Base-by-base conservation (phyloP, 139 green algal genomes). In the Coccomyxa sp. region DNA sequence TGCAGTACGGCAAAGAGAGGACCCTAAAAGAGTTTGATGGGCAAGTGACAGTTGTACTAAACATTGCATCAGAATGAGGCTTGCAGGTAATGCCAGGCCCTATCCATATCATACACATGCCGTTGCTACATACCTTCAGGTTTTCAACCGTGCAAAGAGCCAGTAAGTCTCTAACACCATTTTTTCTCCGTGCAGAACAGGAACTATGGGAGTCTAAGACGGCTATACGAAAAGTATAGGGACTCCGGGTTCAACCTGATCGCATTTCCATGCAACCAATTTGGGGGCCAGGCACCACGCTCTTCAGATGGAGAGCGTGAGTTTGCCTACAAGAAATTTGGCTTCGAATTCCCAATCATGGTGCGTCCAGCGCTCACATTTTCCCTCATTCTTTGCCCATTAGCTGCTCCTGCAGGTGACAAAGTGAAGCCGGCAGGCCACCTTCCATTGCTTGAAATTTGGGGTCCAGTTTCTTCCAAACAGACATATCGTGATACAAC, bases 221-320 rank as follows among this genome's bases (percentile, higher is more conserved):
- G 83, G 82, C 85, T 96, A 83, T 91, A 92, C 75, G 90, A 96
- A 38, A 93, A 92, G 81, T 91, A 93, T 84, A 82, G 86, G 23
- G 68, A 59, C 57, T 67, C 95, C 32, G 95, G 95, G 28, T 98
- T 98, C 89, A 91, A 91, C 76, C 75, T 98, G 4, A 84, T 95
- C 12, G 94, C 88, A 7, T 95, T 97, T 81, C 91, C 94, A 0
- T 97, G 93, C 92, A 98, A 98, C 85, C 94, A 97, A 91, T 82
- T 86, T 76, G 58, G 77, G 27, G 91, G 90, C 58, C 95, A 98
- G 86, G 95, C 94, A 1, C 95, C 95, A 28, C 89, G 91, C 31
- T 94, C 86, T 23, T 88, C 67, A 18, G 82, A 98, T 82, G 93
- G 96, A 82, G 95, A 98, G 86, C 89, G 95, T 0, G 88, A 93